These are phyloP conservation scores for Piloderma croceum DNA, from an alignment of 768 basidiomycete genomes.

Conservation along the genomic window DNA sequence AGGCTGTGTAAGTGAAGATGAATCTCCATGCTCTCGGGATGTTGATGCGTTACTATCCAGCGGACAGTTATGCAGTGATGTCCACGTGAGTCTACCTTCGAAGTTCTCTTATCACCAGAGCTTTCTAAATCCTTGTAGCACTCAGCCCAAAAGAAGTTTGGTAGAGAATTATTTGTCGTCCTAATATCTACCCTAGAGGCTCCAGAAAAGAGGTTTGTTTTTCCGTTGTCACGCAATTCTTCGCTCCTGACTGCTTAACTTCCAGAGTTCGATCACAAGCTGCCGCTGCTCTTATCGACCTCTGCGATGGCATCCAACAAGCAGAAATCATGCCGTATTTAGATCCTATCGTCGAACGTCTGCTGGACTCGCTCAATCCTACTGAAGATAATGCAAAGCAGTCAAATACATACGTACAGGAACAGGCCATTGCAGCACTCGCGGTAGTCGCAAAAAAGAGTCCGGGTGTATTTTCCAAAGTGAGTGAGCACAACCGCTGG, in stretches of 20 bases:
- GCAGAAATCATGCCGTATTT: slow-evolving; percentile 72
- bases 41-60: slow-evolving; percentile 31
- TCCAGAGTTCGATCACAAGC: slow-evolving; percentile 80
- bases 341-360: slow-evolving; percentile 50
- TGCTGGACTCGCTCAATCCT: slow-evolving; percentile 54
- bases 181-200: slow-evolving; percentile 72
- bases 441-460: slow-evolving; percentile 89
- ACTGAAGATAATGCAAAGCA: slow-evolving; percentile 37
- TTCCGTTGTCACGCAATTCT: not conserved
- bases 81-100: slow-evolving; percentile 50
- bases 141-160: slow-evolving; percentile 67
- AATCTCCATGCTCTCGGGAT: slow-evolving; percentile 1
- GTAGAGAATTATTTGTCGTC: slow-evolving; percentile 61
- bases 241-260: not conserved
- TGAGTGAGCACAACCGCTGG: slow-evolving; percentile 20
- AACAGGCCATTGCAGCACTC: slow-evolving; percentile 82
- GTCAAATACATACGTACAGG: slow-evolving; percentile 65
- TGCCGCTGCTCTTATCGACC: slow-evolving; percentile 84
- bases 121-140: slow-evolving; percentile 37
- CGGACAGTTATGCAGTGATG: slow-evolving; percentile 85
- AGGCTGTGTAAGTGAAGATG: slow-evolving; percentile 62
- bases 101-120: not conserved
- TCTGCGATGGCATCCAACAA: slow-evolving; percentile 80
- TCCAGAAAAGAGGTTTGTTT: slow-evolving; percentile 58
- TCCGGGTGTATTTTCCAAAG: slow-evolving; percentile 72